Evolutionary conservation across 768 basidiomycete genomes (phyloP), one percentile per base, ranked within the genome.

Genomic region (Termitomyces sp.): DNA sequence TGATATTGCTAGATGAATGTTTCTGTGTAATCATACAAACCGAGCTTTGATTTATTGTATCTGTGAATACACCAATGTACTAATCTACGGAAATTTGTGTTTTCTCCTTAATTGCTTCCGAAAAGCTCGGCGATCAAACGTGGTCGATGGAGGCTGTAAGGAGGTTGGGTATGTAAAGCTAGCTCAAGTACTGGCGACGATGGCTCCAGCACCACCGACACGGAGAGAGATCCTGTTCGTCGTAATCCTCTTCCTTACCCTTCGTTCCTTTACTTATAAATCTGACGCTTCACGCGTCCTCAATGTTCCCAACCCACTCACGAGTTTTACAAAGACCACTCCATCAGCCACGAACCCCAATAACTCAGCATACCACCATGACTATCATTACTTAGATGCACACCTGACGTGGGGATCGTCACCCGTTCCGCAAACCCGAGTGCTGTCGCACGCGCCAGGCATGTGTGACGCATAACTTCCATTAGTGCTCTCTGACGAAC

Each of bases 401-500:
- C 69, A 70, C n/a, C 57, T 81, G 24, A 70, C 74, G 1, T 83
- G 80, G 81, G 57, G 65, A 1, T 50, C 65, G 6, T 68, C 65
- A 0, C 61, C 61, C 27, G 72, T 87, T 6, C 86, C 86, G 1
- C 67, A 78, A 46, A 92, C 94, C 6, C 79, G 80, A 52, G 76
- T 95, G 3, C 72, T 93, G 3, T 80, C 86, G 6, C 93, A 95
- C 73, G 87, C 80, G 7, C 87, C 89, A 69, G 91, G 91, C 88
- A 59, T 61, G 75, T 69, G 47, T 41, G 30, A 37, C 48, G 20
- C 24, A 16, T 31, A 51, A 44, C 24, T 36, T 27, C 54, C 7
- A 27, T 45, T 20, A 54, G 51, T 54, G 2, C 16, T 36, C 31
- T 59, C 30, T 41, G 37, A 53, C 18, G 16, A 41, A 20, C 55